Percentiles rank a stretch among this genome's conserved stretches.
Evolutionary conservation across 2,329 filamentous ascomycete genomes (phyloP).

Genomic region (Clonostachys chloroleuca): DNA sequence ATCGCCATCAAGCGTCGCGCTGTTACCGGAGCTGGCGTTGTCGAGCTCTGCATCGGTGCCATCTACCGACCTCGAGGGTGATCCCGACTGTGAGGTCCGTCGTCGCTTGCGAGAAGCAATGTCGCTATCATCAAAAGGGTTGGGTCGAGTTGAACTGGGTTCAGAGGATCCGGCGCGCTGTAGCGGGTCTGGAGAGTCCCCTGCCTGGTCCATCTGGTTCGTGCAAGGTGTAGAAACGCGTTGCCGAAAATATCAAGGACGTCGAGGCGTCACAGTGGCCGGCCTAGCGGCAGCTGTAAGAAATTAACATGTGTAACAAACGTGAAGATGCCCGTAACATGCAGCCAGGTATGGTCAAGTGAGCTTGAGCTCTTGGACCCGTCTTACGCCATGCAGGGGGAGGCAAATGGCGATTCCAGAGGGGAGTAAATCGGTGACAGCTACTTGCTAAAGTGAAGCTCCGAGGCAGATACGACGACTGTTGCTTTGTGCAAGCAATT

Average conservation of each 20-base stretch:
- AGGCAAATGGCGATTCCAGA: background rate
- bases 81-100: slow-evolving; percentile 32
- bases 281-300: slow-evolving; percentile 46
- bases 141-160: slow-evolving; percentile 57
- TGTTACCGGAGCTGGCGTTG: background rate
- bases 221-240: slow-evolving; percentile 26
- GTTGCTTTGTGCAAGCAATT: background rate
- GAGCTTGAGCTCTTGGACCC: slow-evolving; percentile 1
- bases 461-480: background rate
- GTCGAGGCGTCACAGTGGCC: slow-evolving; percentile 48
- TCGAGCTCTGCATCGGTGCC: background rate
- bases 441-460: background rate
- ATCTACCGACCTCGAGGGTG: background rate
- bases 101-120: slow-evolving; percentile 55
- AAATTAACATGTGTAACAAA: slow-evolving; percentile 49
- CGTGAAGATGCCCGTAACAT: slow-evolving; percentile 15
- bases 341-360: background rate
- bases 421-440: too few species aligned
- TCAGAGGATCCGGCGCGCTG: slow-evolving; percentile 59
- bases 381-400: too few species aligned
- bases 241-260: slow-evolving; percentile 32
- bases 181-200: slow-evolving; percentile 43
- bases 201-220: slow-evolving; percentile 51
- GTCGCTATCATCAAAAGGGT: slow-evolving; percentile 59
- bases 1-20: background rate